These are phyloP conservation scores for Penicillium concentricum DNA, from an alignment of 2,329 filamentous ascomycete species.

Conservation along the genomic window DNA sequence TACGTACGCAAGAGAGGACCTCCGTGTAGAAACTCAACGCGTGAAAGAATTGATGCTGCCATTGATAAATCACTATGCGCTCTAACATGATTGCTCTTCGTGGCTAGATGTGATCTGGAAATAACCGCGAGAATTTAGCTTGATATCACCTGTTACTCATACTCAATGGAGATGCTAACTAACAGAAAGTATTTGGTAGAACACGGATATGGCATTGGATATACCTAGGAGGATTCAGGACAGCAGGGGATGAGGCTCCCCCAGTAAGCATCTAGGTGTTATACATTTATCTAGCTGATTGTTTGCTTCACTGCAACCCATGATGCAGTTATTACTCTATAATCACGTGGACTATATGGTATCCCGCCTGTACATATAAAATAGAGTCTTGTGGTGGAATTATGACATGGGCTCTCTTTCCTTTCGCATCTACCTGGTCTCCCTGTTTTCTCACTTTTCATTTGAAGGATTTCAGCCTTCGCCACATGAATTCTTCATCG, in stretches of 20 bases:
- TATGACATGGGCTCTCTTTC: not conserved
- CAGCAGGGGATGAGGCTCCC: not conserved
- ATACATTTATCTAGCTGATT: not conserved
- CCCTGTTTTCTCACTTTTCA: too few species aligned
- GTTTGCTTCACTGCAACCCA: not conserved
- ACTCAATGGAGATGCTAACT: too few species aligned
- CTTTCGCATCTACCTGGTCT: not conserved
- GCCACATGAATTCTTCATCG: not conserved
- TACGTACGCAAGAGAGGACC: too few species aligned
- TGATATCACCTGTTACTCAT: too few species aligned
- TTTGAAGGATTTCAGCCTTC: not conserved
- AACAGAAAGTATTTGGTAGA: not conserved
- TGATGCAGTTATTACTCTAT: too few species aligned
- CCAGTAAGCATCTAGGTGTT: not conserved
- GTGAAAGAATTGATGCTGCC: too few species aligned
- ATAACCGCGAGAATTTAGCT: too few species aligned
- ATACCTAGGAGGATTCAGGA: not conserved
- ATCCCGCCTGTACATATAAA: not conserved
- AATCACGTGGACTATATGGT: not conserved
- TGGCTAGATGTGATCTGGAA: too few species aligned
- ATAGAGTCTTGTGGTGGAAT: not conserved
- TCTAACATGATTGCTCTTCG: too few species aligned
- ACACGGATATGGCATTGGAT: not conserved
- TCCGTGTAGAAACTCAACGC: too few species aligned
- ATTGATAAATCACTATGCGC: too few species aligned